Conservation (phyloP, 2,329 filamentous ascomycete genomes). For the Pseudocercospora fijiensis region DNA sequence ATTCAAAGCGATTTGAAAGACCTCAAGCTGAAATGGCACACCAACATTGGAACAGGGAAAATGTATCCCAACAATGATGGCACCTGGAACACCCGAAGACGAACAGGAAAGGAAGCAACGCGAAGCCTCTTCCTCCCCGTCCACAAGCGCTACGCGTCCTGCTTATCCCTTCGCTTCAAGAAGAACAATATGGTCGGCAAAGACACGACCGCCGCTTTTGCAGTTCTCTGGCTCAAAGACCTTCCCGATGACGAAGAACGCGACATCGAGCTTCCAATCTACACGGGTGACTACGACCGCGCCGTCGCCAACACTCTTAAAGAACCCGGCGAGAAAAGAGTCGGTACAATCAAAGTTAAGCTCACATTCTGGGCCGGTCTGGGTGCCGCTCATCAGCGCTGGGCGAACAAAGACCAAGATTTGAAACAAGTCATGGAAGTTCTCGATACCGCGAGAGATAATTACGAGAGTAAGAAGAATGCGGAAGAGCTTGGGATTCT, state of each 20-base stretch:
- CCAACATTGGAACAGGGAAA: conserved; percentile 59
- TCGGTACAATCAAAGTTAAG: conserved; percentile 59
- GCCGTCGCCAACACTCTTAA: conserved; percentile 52
- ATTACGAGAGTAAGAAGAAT: conserved; percentile 45
- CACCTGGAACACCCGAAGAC: not conserved
- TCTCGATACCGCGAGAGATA: conserved; percentile 60
- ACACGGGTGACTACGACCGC: conserved; percentile 63
- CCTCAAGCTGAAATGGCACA: conserved; percentile 58
- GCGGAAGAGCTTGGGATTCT: conserved; percentile 30
- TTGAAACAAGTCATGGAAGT: conserved; percentile 63
- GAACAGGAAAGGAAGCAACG: conserved; percentile 36
- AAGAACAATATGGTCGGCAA: conserved; percentile 47
- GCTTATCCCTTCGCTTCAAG: conserved; percentile 60
- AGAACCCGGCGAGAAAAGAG: conserved; percentile 54
- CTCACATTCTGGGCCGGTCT: conserved; percentile 63
- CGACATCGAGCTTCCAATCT: conserved; percentile 60
- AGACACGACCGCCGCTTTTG: conserved; percentile 61
- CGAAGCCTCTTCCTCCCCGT: conserved; percentile 58
- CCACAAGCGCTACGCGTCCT: conserved; percentile 59
- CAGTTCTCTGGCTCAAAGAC: conserved; percentile 68
- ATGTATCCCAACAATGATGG: conserved; percentile 48
- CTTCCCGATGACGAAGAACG: conserved; percentile 65
- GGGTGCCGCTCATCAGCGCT: conserved; percentile 57
- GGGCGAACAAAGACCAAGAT: conserved; percentile 56
- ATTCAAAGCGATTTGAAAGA: conserved; percentile 52